phyloP scores from a whole-genome alignment of 345 rosid species.

The Pistacia integerrima region DNA sequence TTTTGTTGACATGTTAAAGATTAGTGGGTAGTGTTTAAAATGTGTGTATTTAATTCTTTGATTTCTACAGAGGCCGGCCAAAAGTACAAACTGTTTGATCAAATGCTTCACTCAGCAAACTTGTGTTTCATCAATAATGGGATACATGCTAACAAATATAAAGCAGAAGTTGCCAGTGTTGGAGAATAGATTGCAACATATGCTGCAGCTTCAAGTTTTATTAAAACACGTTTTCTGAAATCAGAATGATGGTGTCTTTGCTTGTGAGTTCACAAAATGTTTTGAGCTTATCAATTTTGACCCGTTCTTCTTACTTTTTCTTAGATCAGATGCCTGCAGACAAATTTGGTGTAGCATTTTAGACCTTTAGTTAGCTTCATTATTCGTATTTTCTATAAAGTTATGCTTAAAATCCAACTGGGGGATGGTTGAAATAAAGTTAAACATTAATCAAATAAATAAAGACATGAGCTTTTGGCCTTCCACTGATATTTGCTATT shows the following conservation, averaged over 20 bases:
- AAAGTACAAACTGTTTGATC: not conserved
- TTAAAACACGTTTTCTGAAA: constrained; percentile 1
- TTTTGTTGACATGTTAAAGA: not conserved
- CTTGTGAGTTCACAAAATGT: constrained; percentile 7
- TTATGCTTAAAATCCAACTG: not conserved
- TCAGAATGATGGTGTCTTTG: constrained; percentile 8
- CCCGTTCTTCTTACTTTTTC: not conserved
- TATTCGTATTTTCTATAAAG: not conserved
- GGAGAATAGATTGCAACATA: not conserved
- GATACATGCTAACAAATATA: not conserved
- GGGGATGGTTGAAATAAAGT: not conserved
- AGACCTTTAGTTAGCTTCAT: not conserved
- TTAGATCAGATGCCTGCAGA: not conserved
- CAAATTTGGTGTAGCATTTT: not conserved
- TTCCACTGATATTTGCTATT: not conserved
- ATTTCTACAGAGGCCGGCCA: not conserved
- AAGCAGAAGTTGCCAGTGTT: not conserved
- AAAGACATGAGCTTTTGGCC: constrained; percentile 5
- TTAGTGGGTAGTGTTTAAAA: too few relatives aligned
- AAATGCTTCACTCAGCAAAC: constrained; percentile 1
- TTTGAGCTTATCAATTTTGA: not conserved
- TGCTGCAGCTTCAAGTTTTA: not conserved
- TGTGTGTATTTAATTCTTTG: too few relatives aligned
- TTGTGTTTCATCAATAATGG: not conserved
- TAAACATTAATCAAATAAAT: not conserved